Evolutionary conservation across 2,329 filamentous ascomycete genomes (phyloP).

Genomic region (Hypoxylon sp.): DNA sequence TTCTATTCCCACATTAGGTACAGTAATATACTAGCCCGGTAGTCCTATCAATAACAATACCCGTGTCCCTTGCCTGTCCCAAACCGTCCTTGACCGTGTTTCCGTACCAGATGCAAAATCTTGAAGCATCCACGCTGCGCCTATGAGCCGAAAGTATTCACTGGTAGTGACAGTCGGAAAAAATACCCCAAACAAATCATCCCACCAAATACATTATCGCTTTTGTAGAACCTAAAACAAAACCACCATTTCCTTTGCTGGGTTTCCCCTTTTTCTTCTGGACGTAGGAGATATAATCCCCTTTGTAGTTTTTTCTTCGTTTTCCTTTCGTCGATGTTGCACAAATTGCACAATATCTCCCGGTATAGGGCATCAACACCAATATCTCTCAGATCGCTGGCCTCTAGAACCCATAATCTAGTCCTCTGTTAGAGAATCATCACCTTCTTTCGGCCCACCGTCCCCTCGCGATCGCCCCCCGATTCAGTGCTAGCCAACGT

Average conservation of each 20-base stretch:
- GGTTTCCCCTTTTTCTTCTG: conserved; percentile 13
- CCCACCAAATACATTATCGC: conserved; percentile 10
- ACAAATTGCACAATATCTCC: conserved; percentile 1
- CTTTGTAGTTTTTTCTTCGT: neutral
- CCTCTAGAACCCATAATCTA: neutral
- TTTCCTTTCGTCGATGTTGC: neutral
- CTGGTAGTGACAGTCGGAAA: conserved; percentile 1
- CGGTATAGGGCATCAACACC: conserved; percentile 4
- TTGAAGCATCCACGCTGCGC: conserved; percentile 12
- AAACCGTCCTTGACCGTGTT: neutral
- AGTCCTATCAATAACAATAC: conserved; percentile 1
- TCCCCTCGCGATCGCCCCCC: conserved; percentile 59
- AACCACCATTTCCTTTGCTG: conserved; percentile 1
- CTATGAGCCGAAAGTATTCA: conserved; percentile 10
- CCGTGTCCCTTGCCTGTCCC: neutral
- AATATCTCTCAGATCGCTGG: neutral
- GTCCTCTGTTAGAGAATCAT: neutral
- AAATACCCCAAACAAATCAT: conserved; percentile 7
- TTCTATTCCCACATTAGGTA: conserved; percentile 5
- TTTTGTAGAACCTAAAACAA: conserved; percentile 24
- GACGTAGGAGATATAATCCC: neutral
- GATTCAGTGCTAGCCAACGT: conserved; percentile 76
- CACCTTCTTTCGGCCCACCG: conserved; percentile 58
- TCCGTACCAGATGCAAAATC: conserved; percentile 22
- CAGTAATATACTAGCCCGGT: conserved; percentile 2